Evolutionary conservation across 805 yeast genomes (phyloP), one percentile per base, ranked within the genome.

Genomic region (Lipomyces sp.): DNA sequence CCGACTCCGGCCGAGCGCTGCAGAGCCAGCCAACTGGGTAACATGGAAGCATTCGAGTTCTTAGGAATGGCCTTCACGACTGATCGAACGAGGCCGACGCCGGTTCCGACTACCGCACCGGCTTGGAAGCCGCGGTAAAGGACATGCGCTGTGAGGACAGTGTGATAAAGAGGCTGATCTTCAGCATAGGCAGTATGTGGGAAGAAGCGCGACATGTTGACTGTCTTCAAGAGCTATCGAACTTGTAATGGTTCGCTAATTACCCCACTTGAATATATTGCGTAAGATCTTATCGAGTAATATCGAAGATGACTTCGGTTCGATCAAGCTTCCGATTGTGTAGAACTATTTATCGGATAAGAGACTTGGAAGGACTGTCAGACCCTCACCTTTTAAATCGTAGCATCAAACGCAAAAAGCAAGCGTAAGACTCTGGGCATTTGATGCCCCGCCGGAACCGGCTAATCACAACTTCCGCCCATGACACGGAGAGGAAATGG

Each of bases 131-230:
- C 54, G 54, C 54, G 24, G 11, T 50, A 50, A 13, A 50, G 54
- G 30, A 50, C 30, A 32, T 18, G 30, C 54, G 54, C 7, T 7
- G 30, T 50, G 54, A 50, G 30, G 30, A 50, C 33, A 15, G 54
- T 50, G 33, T 15, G 54, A 50, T 24, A 50, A 18, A 50, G 54
- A 4, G 24, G 54, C 24, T 50, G 54, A 32, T 50, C 54, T 13
- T 50, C 54, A 32, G 30, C 54, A 32, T 50, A 50, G 33, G 54
- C 13, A 24, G 54, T 50, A 50, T 50, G 54, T 2, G 54, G 54
- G 54, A 50, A 50, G 54, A 50, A 50, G 54, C 54, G 54, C 30
- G 54, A 50, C 54, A 50, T 50, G 53, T 50, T 24, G 53, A n/a
- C 53, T 18, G 53, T 32, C 5, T 29, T 50, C 7, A 1, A 13